Percentiles rank a stretch among this genome's conserved stretches.
Conservation (phyloP, 1,284 basidiomycete species). For the Heliocybe sulcata region DNA sequence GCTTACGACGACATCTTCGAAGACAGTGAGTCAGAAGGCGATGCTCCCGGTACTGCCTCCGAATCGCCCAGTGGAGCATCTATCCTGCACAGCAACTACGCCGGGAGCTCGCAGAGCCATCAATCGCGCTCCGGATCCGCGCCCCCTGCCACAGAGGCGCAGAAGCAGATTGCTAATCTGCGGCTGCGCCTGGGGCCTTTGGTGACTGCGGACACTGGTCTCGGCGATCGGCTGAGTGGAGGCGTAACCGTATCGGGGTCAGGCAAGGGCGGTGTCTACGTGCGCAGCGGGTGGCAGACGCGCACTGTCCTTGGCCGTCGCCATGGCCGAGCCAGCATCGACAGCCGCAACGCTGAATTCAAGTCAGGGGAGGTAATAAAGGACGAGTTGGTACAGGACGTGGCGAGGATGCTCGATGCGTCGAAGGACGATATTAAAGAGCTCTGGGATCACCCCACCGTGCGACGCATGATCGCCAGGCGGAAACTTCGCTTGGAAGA, state of each 20-base stretch:
- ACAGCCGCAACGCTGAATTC: conserved; percentile 4
- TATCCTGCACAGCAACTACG: conserved; percentile 14
- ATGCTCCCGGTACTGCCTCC: conserved; percentile 6
- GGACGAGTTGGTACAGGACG: conserved; percentile 53
- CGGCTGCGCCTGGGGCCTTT: conserved; percentile 54
- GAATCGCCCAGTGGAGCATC: neutral
- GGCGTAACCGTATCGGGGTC: conserved; percentile 65
- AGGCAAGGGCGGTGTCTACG: conserved; percentile 64
- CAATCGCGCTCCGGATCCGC: conserved; percentile 8
- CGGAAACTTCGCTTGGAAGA: conserved; percentile 73
- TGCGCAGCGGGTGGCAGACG: conserved; percentile 74
- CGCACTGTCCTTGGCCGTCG: conserved; percentile 35
- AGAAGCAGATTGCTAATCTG: conserved; percentile 44
- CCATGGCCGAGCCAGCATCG: conserved; percentile 15
- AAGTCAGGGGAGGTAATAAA: conserved; percentile 25
- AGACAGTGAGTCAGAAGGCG: conserved; percentile 17
- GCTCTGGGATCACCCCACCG: conserved; percentile 64
- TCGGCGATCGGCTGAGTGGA: conserved; percentile 66
- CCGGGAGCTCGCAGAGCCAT: conserved; percentile 11
- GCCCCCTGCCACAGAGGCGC: conserved; percentile 16
- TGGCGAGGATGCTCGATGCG: conserved; percentile 47
- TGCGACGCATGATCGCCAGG: conserved; percentile 57
- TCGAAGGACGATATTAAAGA: conserved; percentile 56
- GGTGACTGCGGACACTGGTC: conserved; percentile 48
- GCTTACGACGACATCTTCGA: conserved; percentile 56